Evolutionary conservation across 2,329 filamentous ascomycete species (phyloP).

Genomic region (Trichoderma sp.): DNA sequence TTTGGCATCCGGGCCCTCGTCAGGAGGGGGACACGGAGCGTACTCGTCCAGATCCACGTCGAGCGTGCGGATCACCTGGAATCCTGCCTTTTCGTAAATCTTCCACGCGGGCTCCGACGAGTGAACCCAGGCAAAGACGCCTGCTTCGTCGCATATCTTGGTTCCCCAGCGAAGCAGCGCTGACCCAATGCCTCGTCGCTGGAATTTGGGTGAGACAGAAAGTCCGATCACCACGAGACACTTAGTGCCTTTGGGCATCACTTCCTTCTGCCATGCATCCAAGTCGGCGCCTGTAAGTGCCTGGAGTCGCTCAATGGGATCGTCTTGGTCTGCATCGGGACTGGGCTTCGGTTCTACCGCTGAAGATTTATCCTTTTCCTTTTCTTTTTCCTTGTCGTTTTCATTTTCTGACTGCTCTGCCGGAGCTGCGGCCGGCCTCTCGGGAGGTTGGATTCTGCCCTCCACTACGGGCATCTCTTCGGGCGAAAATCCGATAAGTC

Average conservation of each 20-base stretch:
- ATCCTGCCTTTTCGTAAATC: slow-evolving; percentile 36
- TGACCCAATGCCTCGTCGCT: slow-evolving; percentile 36
- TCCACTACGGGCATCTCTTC: slow-evolving; percentile 27
- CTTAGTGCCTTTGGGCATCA: slow-evolving; percentile 36
- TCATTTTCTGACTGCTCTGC: not conserved
- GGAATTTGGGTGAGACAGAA: slow-evolving; percentile 35
- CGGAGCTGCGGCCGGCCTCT: not conserved
- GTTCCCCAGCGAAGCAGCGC: slow-evolving; percentile 38
- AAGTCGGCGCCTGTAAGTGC: slow-evolving; percentile 35
- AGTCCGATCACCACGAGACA: slow-evolving; percentile 38
- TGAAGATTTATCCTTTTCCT: not conserved
- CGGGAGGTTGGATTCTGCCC: slow-evolving; percentile 22
- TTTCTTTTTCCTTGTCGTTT: not conserved
- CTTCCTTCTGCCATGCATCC: slow-evolving; percentile 32
- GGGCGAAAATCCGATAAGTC: slow-evolving; percentile 33
- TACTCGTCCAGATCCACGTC: slow-evolving; percentile 37
- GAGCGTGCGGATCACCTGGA: slow-evolving; percentile 32
- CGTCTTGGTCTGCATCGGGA: slow-evolving; percentile 17
- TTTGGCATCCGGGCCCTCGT: slow-evolving; percentile 29
- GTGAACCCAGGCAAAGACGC: slow-evolving; percentile 39
- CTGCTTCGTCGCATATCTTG: slow-evolving; percentile 31
- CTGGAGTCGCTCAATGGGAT: slow-evolving; percentile 34
- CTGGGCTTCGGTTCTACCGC: slow-evolving; percentile 3
- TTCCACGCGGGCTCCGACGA: slow-evolving; percentile 35
- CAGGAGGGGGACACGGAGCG: slow-evolving; percentile 29